Percentiles rank a stretch among this genome's conserved stretches.
phyloP scores from a whole-genome alignment of 2,329 filamentous ascomycete species.

The Penicillium polonicum region DNA sequence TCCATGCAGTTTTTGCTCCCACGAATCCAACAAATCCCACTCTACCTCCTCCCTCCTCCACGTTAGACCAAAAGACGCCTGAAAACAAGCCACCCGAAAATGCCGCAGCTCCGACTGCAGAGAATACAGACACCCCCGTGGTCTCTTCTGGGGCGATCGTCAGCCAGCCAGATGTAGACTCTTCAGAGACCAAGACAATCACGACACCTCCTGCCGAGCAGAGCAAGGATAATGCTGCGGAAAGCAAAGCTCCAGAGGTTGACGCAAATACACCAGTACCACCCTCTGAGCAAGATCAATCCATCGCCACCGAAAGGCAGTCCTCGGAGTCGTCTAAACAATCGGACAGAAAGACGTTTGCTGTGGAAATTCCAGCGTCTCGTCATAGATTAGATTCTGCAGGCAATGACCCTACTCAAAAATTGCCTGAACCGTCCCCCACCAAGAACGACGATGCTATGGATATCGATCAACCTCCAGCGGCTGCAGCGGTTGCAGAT shows the following conservation, averaged over 20 bases:
- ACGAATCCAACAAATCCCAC: neutral
- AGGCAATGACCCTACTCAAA: neutral
- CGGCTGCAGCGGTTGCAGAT: neutral
- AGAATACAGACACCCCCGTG: neutral
- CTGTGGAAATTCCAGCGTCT: conserved; percentile 6
- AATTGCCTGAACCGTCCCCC: neutral
- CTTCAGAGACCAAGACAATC: neutral
- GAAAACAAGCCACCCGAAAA: neutral
- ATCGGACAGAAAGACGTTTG: neutral
- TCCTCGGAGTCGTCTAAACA: neutral
- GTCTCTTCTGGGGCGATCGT: neutral
- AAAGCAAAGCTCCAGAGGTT: neutral
- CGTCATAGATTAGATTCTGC: neutral
- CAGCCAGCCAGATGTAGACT: neutral
- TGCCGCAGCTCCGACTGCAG: neutral
- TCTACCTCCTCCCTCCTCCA: neutral
- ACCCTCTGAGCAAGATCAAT: neutral
- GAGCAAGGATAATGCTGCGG: neutral
- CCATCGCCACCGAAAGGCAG: neutral
- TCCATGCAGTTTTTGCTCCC: neutral
- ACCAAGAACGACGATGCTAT: conserved; percentile 12
- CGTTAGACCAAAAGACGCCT: conserved; percentile 8
- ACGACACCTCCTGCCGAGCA: neutral
- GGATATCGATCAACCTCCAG: conserved; percentile 18
- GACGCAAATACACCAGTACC: neutral